Evolutionary conservation across 805 yeast species (phyloP).

Genomic region (Metschnikowia anglica): DNA sequence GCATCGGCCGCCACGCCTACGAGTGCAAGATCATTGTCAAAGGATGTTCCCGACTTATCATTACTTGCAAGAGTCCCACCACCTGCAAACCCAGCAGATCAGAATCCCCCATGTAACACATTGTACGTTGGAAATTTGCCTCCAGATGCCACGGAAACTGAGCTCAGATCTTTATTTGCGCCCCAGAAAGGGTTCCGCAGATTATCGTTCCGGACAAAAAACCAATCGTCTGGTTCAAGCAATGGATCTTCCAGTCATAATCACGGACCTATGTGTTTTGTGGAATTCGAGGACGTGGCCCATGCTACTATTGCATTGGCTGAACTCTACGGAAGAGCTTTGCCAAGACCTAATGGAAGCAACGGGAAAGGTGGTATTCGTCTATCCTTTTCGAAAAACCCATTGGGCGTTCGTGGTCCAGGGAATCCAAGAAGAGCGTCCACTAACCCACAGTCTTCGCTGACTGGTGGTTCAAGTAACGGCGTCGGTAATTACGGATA

Average conservation of each 20-base stretch:
- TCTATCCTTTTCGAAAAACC: constrained; percentile 91
- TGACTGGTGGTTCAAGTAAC: constrained; percentile 15
- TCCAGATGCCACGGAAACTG: constrained; percentile 94
- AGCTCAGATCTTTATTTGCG: constrained; percentile 80
- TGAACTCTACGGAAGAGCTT: constrained; percentile 87
- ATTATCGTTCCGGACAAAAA: constrained; percentile 83
- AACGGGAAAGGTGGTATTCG: constrained; percentile 91
- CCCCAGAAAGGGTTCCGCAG: constrained; percentile 92
- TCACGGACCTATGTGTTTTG: constrained; percentile 99
- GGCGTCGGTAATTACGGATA: constrained; percentile 39
- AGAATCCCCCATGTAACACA: constrained; percentile 98
- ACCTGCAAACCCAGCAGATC: constrained; percentile 98
- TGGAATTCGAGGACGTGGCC: constrained; percentile 94
- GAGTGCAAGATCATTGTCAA: constrained; percentile 19
- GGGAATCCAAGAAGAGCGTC: constrained; percentile 44
- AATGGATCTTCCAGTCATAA: constrained; percentile 34
- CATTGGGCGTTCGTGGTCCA: constrained; percentile 90
- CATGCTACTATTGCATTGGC: constrained; percentile 93
- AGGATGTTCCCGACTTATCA: constrained; percentile 62
- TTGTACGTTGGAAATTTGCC: constrained; percentile 96
- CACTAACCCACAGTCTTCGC: constrained; percentile 25
- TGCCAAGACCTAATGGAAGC: constrained; percentile 73
- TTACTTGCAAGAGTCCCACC: constrained; percentile 79
- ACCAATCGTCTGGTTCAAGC: constrained; percentile 25
- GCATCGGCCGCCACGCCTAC: constrained; percentile 15